phyloP scores from a whole-genome alignment of 352 stramenopile species.

The Lagenidium giganteum region DNA sequence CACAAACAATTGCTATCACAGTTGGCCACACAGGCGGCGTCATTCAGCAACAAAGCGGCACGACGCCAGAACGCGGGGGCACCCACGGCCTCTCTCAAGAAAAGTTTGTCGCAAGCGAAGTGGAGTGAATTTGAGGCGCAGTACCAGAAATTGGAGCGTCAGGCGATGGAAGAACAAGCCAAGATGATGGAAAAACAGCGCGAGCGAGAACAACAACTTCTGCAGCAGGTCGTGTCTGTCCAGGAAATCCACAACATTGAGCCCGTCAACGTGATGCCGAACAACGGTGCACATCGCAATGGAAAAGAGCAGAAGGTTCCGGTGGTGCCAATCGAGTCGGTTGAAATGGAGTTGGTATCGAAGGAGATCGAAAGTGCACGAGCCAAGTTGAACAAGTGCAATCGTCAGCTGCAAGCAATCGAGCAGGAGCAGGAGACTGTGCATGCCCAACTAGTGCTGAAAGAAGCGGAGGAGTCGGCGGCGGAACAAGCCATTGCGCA shows the following conservation, averaged over 20 bases:
- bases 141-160: conserved; percentile 49
- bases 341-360: conserved; percentile 3
- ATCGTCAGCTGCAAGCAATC: conserved; percentile 28
- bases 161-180: conserved; percentile 47
- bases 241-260: conserved; percentile 11
- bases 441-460: conserved; percentile 22
- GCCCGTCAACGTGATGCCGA: no score
- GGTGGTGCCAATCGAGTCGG: no score
- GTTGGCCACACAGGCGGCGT: no score
- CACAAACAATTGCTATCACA: no score
- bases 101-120: conserved; percentile 6
- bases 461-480: conserved; percentile 14
- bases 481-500: conserved; percentile 24
- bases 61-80: no score
- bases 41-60: not conserved
- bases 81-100: conserved; percentile 6
- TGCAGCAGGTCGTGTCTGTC: conserved; percentile 43
- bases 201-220: conserved; percentile 38
- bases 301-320: no score
- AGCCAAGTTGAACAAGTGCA: conserved; percentile 25
- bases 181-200: conserved; percentile 28
- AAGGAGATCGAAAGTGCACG: conserved; percentile 12
- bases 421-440: conserved; percentile 42
- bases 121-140: conserved; percentile 51
- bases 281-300: no score